Evolutionary conservation across 441 rosid species (phyloP).

Genomic region (Populus hybrid): DNA sequence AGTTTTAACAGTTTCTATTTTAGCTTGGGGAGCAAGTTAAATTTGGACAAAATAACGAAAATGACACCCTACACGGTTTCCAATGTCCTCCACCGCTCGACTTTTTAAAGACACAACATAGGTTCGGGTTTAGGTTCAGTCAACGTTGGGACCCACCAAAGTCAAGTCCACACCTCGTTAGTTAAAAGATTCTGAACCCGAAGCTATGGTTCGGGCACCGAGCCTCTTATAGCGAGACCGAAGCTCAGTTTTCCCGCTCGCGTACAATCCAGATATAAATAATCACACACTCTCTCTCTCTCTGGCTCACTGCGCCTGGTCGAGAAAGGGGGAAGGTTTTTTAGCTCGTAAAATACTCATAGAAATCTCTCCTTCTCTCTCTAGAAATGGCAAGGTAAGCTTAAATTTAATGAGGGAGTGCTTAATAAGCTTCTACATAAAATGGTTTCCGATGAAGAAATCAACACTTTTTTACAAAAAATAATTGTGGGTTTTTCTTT

Average conservation of each 20-base stretch:
- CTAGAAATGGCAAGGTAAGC: constrained; percentile 58
- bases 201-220: constrained; percentile 28
- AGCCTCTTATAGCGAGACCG: constrained; percentile 20
- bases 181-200: constrained; percentile 16
- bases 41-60: constrained; percentile 25
- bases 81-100: constrained; percentile 23
- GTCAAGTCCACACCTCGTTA: constrained; percentile 17
- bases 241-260: constrained; percentile 55
- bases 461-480: not conserved
- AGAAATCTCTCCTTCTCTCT: constrained; percentile 8
- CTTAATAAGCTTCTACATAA: not conserved
- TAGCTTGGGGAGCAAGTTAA: constrained; percentile 68
- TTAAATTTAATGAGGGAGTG: constrained; percentile 6
- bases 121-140: constrained; percentile 30
- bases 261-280: not conserved
- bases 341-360: constrained; percentile 5
- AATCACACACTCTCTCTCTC: constrained; percentile 13
- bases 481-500: too few relatives aligned
- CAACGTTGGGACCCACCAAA: constrained; percentile 30
- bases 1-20: not conserved
- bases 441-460: not conserved
- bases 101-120: constrained; percentile 10
- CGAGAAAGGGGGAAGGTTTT: constrained; percentile 19
- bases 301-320: constrained; percentile 37
- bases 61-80: constrained; percentile 26